Evolutionary conservation across 2,329 filamentous ascomycete species (phyloP).

Genomic region (Magnaporthales sp.): DNA sequence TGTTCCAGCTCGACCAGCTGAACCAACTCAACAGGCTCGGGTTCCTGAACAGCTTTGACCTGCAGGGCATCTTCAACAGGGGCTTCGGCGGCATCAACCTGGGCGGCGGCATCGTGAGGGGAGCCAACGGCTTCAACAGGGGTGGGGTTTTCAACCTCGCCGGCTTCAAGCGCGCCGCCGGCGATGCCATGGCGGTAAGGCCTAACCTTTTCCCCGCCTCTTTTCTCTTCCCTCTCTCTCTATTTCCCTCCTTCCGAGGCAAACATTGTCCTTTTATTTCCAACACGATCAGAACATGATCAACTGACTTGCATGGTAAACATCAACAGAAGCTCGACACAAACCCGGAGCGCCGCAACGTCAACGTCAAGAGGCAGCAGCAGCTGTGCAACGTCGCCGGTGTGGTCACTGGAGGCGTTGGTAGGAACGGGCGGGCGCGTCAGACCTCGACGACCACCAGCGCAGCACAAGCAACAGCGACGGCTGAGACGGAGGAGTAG

Average conservation of each 20-base stretch:
- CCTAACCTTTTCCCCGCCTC: neutral
- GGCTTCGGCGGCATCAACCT: slow-evolving; percentile 15
- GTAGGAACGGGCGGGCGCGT: neutral
- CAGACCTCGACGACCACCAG: neutral
- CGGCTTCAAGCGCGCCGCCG: slow-evolving; percentile 21
- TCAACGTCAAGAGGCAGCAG: slow-evolving; percentile 16
- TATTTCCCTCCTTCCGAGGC: too few species aligned
- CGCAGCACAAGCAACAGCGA: neutral
- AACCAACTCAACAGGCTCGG: slow-evolving; percentile 20
- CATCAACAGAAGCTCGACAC: slow-evolving; percentile 10
- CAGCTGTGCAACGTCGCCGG: slow-evolving; percentile 5
- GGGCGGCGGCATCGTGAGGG: slow-evolving; percentile 11
- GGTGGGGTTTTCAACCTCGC: slow-evolving; percentile 9
- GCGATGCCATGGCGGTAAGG: slow-evolving; percentile 15
- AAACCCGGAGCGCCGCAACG: slow-evolving; percentile 15
- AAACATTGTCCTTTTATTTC: neutral
- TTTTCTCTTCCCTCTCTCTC: neutral
- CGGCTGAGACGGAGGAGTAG: neutral
- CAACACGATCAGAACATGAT: neutral
- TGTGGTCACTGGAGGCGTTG: slow-evolving; percentile 2
- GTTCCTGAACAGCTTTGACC: slow-evolving; percentile 17
- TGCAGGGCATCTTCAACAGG: slow-evolving; percentile 19
- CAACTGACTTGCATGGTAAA: neutral
- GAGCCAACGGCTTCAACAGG: neutral
- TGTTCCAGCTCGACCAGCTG: slow-evolving; percentile 23